phyloP scores from a whole-genome alignment of 2,329 filamentous ascomycete genomes.

The Thelonectria discophora region DNA sequence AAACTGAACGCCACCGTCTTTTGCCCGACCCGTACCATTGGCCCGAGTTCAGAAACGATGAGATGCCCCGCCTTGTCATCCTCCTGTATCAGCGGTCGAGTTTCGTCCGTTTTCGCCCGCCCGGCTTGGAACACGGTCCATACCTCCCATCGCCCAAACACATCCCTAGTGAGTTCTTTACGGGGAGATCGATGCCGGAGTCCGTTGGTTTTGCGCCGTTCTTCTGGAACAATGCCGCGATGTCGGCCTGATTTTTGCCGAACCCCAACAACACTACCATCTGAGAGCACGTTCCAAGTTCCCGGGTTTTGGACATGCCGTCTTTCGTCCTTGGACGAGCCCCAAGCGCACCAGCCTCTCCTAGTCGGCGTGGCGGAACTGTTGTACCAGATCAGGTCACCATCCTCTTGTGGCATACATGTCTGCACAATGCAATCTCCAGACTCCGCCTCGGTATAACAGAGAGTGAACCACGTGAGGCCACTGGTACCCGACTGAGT shows the following conservation, averaged over 20 bases:
- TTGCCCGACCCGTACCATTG: constrained; percentile 69
- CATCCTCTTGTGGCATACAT: constrained; percentile 63
- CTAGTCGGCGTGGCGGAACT: constrained; percentile 48
- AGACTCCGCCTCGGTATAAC: constrained; percentile 67
- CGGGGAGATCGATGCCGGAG: constrained; percentile 45
- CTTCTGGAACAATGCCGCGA: constrained; percentile 21
- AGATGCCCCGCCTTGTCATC: constrained; percentile 60
- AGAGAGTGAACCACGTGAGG: constrained; percentile 70
- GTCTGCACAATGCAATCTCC: constrained; percentile 72
- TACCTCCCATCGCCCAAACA: constrained; percentile 59
- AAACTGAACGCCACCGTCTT: constrained; percentile 74
- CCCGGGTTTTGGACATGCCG: constrained; percentile 70
- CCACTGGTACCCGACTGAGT: constrained; percentile 63
- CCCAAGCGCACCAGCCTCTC: constrained; percentile 60
- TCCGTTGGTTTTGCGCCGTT: constrained; percentile 34
- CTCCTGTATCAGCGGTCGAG: constrained; percentile 53
- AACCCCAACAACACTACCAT: constrained; percentile 70
- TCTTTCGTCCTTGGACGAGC: constrained; percentile 59
- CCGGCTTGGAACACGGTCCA: constrained; percentile 62
- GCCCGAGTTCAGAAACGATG: constrained; percentile 72
- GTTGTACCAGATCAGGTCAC: constrained; percentile 65
- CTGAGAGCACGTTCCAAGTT: constrained; percentile 68
- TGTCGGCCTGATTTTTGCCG: constrained; percentile 53
- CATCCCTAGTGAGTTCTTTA: constrained; percentile 34
- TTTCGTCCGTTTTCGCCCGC: constrained; percentile 56